phyloP scores from a whole-genome alignment of 345 rosid genomes.

The Lepidium africanum region DNA sequence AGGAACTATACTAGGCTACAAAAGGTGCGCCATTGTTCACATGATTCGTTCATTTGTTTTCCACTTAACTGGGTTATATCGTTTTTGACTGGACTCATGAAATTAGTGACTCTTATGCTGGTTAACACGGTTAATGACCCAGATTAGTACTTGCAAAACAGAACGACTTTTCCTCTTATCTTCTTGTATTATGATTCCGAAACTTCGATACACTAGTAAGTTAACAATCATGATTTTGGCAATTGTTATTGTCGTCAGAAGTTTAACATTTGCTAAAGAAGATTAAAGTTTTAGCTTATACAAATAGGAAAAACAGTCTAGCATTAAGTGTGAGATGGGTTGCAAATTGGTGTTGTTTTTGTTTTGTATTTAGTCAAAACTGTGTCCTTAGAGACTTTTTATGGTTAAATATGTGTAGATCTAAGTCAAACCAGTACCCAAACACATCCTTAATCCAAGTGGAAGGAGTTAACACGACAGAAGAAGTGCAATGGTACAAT shows the following conservation, averaged over 20 bases:
- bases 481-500: slow-evolving; percentile 72
- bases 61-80: not conserved
- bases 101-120: not conserved
- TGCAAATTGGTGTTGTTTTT: not conserved
- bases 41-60: not conserved
- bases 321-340: not conserved
- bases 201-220: not conserved
- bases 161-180: not conserved
- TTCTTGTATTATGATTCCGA: not conserved
- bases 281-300: too few relatives aligned
- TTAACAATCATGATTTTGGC: not conserved
- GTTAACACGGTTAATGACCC: not conserved
- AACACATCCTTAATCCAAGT: slow-evolving; percentile 68
- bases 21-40: slow-evolving; percentile 36
- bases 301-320: not conserved
- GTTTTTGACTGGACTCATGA: not conserved
- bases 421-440: slow-evolving; percentile 84
- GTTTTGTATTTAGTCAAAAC: not conserved
- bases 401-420: slow-evolving; percentile 31
- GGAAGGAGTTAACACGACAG: slow-evolving; percentile 79
- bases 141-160: too few relatives aligned
- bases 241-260: not conserved
- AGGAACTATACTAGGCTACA: slow-evolving; percentile 72
- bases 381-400: not conserved
- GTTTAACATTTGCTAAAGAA: too few relatives aligned